Evolutionary conservation across 495 filamentous ascomycete species (phyloP), one percentile per base, ranked within the genome.

Genomic region (Lentithecium fluviatile): DNA sequence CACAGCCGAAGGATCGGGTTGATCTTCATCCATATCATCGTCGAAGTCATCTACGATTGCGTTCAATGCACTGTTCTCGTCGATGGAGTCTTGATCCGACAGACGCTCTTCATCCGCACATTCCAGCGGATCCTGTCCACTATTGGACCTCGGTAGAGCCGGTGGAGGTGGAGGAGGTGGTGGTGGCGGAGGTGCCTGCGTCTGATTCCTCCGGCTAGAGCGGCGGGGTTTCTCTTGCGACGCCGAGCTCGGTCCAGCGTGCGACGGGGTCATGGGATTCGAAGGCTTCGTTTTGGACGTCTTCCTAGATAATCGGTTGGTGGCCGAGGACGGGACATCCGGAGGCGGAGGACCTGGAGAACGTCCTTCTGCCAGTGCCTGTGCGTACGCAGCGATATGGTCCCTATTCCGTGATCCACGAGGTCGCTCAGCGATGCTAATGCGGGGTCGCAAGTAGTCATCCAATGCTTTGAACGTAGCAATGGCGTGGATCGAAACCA

Each of bases 401-500:
- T 95, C 91, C 21, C 89, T 79, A 46, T 75, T 76, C 60, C 88
- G 81, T 24, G 85, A 79, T 8, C 77, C 79, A 51, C 87, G 82
- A 23, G 94, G 89, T 15, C 91, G 84, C 60, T 97, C 93, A 0
- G 89, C 84, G 20, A 95, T 66, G 65, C 79, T 89, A 54, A 99
- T 96, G 53, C 93, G 80, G 2, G 95, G 94, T 52, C 93, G 85
- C 43, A 99, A 78, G 75, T 97, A 99, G 71, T 99, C 95, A 69
- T 97, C 94, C 26, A 99, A 76, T 1, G 94, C 88, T 70, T 97
- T 97, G 75, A 99, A 97, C 0, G 91, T 96, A 8, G 95, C 93
- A 71, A 99, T 97, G 26, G 95, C 95, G 74, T 99, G 95, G 60
- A 99, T 97, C 5, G 91, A 93, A 15, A 99, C 93, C 87, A 95